Percentiles rank a stretch among this genome's conserved stretches.
Evolutionary conservation across 257 asterid species (phyloP).

Genomic region (Solanum chmielewskii): DNA sequence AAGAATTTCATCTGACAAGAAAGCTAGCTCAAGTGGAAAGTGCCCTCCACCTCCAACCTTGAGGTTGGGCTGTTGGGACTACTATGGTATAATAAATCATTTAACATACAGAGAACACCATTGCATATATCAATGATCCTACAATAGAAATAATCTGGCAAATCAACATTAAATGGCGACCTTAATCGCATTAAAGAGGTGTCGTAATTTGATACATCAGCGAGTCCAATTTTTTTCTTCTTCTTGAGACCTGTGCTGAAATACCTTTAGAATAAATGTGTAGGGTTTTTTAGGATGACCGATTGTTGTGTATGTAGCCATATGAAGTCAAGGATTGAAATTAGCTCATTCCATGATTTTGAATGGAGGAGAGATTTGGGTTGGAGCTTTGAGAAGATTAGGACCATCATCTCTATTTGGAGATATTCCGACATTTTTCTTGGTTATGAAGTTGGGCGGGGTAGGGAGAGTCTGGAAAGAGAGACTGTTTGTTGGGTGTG

Average conservation of each 20-base stretch:
- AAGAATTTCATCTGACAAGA: not conserved
- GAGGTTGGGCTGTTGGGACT: not conserved
- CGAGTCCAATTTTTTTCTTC: not conserved
- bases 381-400: too few species aligned
- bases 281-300: not conserved
- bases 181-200: not conserved
- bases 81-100: slow-evolving; percentile 11
- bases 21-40: not conserved
- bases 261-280: not conserved
- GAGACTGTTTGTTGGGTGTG: too few species aligned
- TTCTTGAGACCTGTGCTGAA: not conserved
- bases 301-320: not conserved
- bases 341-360: not conserved
- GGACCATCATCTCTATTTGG: too few species aligned
- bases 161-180: not conserved
- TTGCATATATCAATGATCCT: slow-evolving; percentile 21
- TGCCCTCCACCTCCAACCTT: not conserved
- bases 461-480: too few species aligned
- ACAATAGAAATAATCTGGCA: slow-evolving; percentile 2
- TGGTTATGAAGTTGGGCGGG: too few species aligned
- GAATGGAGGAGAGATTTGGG: slow-evolving; percentile 1
- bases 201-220: not conserved
- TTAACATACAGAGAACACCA: slow-evolving; percentile 22
- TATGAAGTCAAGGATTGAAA: not conserved
- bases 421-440: too few species aligned